Evolutionary conservation across 1,284 basidiomycete species (phyloP).

Genomic region (Moesziomyces parantarcticus): DNA sequence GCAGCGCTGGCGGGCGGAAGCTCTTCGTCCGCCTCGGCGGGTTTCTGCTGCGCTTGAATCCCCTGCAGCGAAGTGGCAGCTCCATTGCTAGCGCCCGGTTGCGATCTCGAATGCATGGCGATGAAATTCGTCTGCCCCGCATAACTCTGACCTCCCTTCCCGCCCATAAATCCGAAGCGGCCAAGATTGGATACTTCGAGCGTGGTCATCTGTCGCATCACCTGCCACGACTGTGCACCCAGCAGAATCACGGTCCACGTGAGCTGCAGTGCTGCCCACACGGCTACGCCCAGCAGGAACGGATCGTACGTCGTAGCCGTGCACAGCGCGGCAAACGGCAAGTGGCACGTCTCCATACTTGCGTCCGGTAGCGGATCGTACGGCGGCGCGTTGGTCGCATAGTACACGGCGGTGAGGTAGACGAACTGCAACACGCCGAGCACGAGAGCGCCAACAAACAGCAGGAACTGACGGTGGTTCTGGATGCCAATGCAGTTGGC

Average conservation of each 20-base stretch:
- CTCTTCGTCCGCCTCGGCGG: conserved; percentile 20
- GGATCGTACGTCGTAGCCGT: conserved; percentile 73
- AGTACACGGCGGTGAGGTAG: conserved; percentile 77
- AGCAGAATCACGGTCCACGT: conserved; percentile 91
- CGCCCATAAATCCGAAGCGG: conserved; percentile 96
- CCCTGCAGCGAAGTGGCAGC: conserved; percentile 15
- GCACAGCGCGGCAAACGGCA: conserved; percentile 77
- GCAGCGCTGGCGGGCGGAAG: conserved; percentile 1
- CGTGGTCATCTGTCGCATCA: conserved; percentile 93
- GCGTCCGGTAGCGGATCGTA: conserved; percentile 45
- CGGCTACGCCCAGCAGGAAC: conserved; percentile 82
- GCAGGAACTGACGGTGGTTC: conserved; percentile 93
- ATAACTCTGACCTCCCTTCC: conserved; percentile 78
- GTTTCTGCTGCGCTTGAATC: conserved; percentile 19
- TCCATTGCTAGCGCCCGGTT: background rate
- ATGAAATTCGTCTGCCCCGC: conserved; percentile 53
- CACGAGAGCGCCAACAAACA: conserved; percentile 87
- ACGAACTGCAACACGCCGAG: conserved; percentile 83
- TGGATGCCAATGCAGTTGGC: conserved; percentile 96
- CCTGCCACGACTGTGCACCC: conserved; percentile 87
- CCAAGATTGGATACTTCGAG: conserved; percentile 95
- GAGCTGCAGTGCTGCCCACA: conserved; percentile 90
- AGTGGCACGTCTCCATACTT: conserved; percentile 72
- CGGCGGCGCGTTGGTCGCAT: conserved; percentile 29
- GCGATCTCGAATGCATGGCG: conserved; percentile 17